Percentiles rank a stretch among this genome's conserved stretches.
Conservation (phyloP, 768 basidiomycete genomes). For the Naganishia onofrii region DNA sequence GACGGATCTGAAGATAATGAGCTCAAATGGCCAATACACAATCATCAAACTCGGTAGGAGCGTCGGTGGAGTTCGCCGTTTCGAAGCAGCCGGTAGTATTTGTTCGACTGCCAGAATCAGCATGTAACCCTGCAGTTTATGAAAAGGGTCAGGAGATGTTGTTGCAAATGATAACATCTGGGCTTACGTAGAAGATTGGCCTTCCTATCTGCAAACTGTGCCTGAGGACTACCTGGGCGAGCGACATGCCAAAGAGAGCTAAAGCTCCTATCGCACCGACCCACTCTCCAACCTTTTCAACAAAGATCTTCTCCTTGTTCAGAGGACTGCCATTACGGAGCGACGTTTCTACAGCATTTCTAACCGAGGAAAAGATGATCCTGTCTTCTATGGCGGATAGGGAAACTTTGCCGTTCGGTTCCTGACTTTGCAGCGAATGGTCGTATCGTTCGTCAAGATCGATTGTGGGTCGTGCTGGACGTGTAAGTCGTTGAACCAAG, state of each 20-base stretch:
- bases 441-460: conserved; percentile 22
- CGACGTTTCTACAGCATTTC: conserved; percentile 12
- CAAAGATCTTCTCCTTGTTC: conserved; percentile 10
- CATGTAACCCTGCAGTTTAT: conserved; percentile 26
- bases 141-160: not conserved
- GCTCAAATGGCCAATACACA: conserved; percentile 13
- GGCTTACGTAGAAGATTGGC: conserved; percentile 19
- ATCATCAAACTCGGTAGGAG: conserved; percentile 24
- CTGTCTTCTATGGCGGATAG: conserved; percentile 25
- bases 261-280: conserved; percentile 26
- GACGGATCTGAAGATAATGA: conserved; percentile 36
- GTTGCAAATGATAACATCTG: not conserved
- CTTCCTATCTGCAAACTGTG: not conserved
- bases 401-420: conserved; percentile 15
- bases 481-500: not conserved
- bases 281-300: conserved; percentile 26
- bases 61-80: conserved; percentile 17
- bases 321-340: conserved; percentile 10
- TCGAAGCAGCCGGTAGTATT: conserved; percentile 5
- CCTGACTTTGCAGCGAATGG: not conserved
- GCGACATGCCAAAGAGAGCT: not conserved
- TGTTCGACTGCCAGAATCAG: conserved; percentile 19
- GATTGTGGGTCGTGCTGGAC: conserved; percentile 4
- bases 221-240: not conserved
- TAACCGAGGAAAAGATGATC: conserved; percentile 23